phyloP scores from a whole-genome alignment of 495 filamentous ascomycete genomes.

The Penicillium ochrochloron region DNA sequence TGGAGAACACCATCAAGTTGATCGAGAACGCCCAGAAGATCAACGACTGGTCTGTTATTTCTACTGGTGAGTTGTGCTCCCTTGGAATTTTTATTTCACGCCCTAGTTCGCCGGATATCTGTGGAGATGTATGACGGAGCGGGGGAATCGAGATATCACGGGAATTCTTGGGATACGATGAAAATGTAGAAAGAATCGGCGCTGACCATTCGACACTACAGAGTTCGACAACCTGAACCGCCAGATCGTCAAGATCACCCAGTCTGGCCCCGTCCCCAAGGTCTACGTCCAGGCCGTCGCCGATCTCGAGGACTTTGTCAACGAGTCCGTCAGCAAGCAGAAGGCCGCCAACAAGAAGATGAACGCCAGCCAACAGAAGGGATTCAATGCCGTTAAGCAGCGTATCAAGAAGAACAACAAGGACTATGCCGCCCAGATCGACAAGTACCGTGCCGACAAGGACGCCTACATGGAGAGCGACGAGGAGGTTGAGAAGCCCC shows the following conservation, averaged over 20 bases:
- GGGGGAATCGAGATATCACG: background rate
- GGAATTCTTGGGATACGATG: background rate
- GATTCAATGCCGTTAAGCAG: conserved; percentile 95
- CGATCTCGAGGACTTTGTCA: conserved; percentile 94
- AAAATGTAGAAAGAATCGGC: conserved; percentile 3
- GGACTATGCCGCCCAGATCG: conserved; percentile 84
- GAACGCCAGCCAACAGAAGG: conserved; percentile 93
- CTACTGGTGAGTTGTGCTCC: conserved; percentile 66
- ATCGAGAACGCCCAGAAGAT: conserved; percentile 98
- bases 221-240: conserved; percentile 98
- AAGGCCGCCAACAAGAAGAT: conserved; percentile 98
- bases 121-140: background rate
- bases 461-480: conserved; percentile 87
- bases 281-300: conserved; percentile 90
- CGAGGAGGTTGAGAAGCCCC: conserved; percentile 64
- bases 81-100: background rate
- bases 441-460: conserved; percentile 82
- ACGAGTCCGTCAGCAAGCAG: conserved; percentile 90
- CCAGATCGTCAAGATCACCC: conserved; percentile 76
- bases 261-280: conserved; percentile 80
- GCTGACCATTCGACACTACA: conserved; percentile 41
- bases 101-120: background rate
- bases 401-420: conserved; percentile 98
- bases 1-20: conserved; percentile 82
- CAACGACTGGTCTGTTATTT: conserved; percentile 93